phyloP scores from a whole-genome alignment of 805 yeast species.

The Candida lessepsii region DNA sequence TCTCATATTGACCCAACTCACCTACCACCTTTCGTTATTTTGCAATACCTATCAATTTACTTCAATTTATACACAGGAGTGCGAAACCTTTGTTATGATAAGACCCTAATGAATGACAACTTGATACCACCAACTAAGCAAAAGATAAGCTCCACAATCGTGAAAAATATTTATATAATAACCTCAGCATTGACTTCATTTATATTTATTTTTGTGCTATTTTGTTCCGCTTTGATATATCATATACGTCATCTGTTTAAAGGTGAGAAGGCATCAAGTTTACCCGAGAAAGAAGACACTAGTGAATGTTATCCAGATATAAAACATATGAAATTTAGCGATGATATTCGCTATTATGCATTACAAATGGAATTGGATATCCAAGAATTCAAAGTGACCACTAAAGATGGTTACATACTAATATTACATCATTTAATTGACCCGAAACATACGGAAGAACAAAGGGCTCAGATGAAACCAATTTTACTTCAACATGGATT shows the following conservation, averaged over 20 bases:
- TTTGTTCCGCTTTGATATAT: conserved; percentile 27
- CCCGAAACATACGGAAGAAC: conserved; percentile 36
- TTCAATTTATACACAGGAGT: background rate
- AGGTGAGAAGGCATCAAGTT: conserved; percentile 29
- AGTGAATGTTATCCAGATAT: conserved; percentile 36
- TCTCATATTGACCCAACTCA: no score
- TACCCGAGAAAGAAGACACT: conserved; percentile 23
- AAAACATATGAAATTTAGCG: conserved; percentile 29
- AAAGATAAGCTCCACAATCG: background rate
- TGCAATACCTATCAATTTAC: no score
- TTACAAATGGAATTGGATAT: conserved; percentile 58
- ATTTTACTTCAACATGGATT: conserved; percentile 82
- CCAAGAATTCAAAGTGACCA: conserved; percentile 57
- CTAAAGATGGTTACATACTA: conserved; percentile 80
- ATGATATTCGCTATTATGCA: conserved; percentile 67
- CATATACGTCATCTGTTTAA: conserved; percentile 28
- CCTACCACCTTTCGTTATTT: no score
- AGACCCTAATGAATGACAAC: conserved; percentile 2
- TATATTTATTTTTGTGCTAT: conserved; percentile 25
- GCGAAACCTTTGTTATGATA: background rate
- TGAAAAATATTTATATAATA: conserved; percentile 11
- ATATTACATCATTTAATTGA: conserved; percentile 61
- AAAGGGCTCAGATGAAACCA: conserved; percentile 49
- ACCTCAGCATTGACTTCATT: conserved; percentile 20
- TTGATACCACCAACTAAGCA: background rate